Evolutionary conservation across 495 filamentous ascomycete species (phyloP), one percentile per base, ranked within the genome.

Genomic region (Aspergillus bridgeri): DNA sequence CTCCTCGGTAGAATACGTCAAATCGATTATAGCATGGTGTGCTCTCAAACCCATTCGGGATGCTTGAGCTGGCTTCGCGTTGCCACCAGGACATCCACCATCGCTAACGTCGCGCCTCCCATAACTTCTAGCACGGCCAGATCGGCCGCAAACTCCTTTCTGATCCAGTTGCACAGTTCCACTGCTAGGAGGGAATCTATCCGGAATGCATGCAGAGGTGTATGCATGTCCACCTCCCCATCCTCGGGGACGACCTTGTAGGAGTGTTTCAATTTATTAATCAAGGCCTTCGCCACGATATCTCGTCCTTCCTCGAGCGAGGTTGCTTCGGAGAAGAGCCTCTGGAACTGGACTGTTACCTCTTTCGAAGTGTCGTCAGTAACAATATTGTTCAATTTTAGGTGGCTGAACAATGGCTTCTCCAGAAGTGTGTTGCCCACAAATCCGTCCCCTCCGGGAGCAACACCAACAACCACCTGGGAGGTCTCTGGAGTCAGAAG

Each of bases 121-220:
- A 79, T 60, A 38, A 79, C 71, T 19, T 79, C 76, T 60, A 79
- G 76, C 5, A 78, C 65, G 8, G 68, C 61, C 7, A 77, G 51
- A 33, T 68, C 68, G n/a, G 63, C 69, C 17, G 61, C 65, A 24
- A 75, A 66, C 51, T 78, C 74, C 43, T 65, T 67, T 2, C 61
- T 60, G 6, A 80, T 70, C 71, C 75, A 84, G 47, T 75, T 79
- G 0, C 81, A 65, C 24, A 83, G 29, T 61, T 84, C 81, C 17
- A 83, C 73, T 5, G 80, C 81, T 43, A 80, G 64, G 6, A 83
- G 65, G 1, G 58, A 59, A 20, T 68, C 65, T 1, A 85, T 66
- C 6, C 80, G 78, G 58, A 79, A 81, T 18, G 64, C 60, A 1
- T 65, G 55, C 3, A 81, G 61, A 13, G 71, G 70, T 61, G 71